These are phyloP conservation scores for Auricularia sp. DNA, from an alignment of 768 basidiomycete species.

Conservation along the genomic window DNA sequence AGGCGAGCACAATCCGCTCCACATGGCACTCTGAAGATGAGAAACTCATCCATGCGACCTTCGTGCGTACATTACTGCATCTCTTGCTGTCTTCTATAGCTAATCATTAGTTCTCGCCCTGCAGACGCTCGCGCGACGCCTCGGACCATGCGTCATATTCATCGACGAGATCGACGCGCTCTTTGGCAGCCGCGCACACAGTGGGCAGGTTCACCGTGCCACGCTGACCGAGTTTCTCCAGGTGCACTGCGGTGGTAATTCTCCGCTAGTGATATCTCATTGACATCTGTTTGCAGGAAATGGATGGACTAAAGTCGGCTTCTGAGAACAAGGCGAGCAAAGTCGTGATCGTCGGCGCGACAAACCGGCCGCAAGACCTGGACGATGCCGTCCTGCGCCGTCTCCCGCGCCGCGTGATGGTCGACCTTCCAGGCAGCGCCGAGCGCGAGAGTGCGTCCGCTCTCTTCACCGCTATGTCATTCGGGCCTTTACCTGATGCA, in stretches of 20 bases:
- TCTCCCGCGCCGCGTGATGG: conserved; percentile 22
- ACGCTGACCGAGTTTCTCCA: background rate
- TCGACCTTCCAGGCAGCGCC: conserved; percentile 22
- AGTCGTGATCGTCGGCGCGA: conserved; percentile 25
- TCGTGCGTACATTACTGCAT: background rate
- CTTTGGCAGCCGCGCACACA: background rate
- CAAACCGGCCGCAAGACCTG: conserved; percentile 20
- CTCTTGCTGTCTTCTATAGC: background rate
- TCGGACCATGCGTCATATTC: background rate
- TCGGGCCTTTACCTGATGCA: background rate
- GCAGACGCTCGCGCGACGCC: background rate
- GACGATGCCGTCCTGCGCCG: conserved; percentile 25
- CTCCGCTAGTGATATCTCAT: background rate
- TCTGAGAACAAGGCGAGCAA: conserved; percentile 20
- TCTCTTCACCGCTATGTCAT: background rate
- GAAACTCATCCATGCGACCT: background rate
- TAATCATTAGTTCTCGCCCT: background rate
- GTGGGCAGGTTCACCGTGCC: background rate
- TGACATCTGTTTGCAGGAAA: conserved; percentile 12
- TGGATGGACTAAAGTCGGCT: conserved; percentile 21
- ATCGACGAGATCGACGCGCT: background rate
- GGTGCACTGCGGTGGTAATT: background rate
- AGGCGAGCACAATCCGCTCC: background rate
- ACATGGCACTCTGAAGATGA: background rate
- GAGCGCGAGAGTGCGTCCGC: conserved; percentile 20